Conservation (phyloP, 306 rosid species). For the Cajanus cajan region DNA sequence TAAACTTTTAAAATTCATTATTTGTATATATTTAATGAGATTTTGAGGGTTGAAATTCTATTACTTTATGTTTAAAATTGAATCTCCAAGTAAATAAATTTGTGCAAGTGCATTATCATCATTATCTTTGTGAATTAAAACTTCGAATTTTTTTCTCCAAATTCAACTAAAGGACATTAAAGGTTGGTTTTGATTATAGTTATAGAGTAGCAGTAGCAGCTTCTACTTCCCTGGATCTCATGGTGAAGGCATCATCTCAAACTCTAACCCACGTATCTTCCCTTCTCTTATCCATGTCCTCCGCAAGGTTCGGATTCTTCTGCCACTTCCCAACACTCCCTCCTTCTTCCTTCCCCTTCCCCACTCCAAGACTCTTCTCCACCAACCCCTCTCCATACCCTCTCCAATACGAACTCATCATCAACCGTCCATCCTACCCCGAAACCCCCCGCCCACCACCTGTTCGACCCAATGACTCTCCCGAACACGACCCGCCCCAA, state of each 20-base stretch:
- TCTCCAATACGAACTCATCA: constrained; percentile 81
- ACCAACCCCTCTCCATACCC: constrained; percentile 67
- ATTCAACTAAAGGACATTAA: no score
- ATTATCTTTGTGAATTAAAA: no score
- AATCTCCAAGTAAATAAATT: no score
- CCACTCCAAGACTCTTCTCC: constrained; percentile 25
- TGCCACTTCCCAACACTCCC: background rate
- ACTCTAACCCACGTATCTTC: background rate
- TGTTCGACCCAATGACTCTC: constrained; percentile 37
- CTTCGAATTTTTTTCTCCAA: no score
- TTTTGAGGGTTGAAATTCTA: no score
- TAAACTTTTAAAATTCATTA: no score
- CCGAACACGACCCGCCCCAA: constrained; percentile 35
- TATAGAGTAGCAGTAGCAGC: no score
- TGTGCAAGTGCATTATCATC: no score
- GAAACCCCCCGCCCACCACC: constrained; percentile 42
- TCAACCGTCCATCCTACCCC: constrained; percentile 62
- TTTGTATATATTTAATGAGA: no score
- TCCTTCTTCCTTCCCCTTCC: background rate
- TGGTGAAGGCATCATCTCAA: constrained; percentile 9
- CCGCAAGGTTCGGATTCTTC: background rate
- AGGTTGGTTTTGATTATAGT: no score
- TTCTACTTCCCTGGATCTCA: background rate
- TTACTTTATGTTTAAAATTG: no score
- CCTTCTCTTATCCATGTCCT: constrained; percentile 33